phyloP scores from a whole-genome alignment of 179 eudicot genomes.

The Sideroxylon spinosum region DNA sequence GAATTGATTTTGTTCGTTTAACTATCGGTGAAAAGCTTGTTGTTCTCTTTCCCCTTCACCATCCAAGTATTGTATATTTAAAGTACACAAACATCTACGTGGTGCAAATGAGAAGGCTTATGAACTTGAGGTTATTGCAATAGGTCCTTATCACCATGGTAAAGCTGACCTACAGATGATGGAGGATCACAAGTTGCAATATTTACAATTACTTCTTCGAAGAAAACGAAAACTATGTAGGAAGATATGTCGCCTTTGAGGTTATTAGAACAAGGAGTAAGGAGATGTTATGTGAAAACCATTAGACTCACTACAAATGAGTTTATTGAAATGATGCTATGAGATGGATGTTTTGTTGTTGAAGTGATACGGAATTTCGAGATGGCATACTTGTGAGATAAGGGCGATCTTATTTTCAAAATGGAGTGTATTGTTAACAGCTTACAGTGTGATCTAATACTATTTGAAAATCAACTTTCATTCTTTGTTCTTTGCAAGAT shows the following conservation, averaged over 20 bases:
- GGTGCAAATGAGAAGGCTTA: conserved; percentile 13
- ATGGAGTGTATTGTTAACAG: too few relatives aligned
- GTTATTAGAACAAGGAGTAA: neutral
- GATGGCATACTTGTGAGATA: too few relatives aligned
- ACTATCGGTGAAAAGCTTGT: neutral
- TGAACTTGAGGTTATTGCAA: conserved; percentile 10
- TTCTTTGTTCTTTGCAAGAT: neutral
- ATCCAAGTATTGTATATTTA: conserved; percentile 9
- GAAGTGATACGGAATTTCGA: too few relatives aligned
- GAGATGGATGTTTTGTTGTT: too few relatives aligned
- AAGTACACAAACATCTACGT: conserved; percentile 14
- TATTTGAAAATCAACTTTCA: conserved; percentile 25
- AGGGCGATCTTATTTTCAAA: too few relatives aligned
- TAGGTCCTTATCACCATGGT: conserved; percentile 20
- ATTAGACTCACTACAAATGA: too few relatives aligned
- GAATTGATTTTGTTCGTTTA: neutral
- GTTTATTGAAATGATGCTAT: too few relatives aligned
- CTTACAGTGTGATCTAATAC: conserved; percentile 12
- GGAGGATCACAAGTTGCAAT: neutral
- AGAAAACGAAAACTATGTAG: neutral
- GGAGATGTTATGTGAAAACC: too few relatives aligned
- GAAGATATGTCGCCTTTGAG: neutral
- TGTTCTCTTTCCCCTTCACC: neutral
- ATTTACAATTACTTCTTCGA: neutral
- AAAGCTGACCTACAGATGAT: neutral